Base-by-base conservation (phyloP, 257 asterid species). In the Przewalskia tangutica region DNA sequence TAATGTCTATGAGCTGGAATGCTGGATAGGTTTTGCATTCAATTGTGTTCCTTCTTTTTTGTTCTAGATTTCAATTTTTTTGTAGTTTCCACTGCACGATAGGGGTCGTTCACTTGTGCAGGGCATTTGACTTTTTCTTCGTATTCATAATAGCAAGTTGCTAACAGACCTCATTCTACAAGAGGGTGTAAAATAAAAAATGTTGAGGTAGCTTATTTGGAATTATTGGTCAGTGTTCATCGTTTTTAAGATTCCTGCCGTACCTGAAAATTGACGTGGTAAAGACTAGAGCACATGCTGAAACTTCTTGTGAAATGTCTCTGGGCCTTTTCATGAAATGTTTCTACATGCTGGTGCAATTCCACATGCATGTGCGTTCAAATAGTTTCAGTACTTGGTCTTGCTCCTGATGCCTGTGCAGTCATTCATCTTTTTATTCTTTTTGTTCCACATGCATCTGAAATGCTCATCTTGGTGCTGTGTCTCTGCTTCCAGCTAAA, bases 401-500 rank as follows among this genome's bases (percentile, higher is more conserved):
- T 40, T 42, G 58, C 53, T 76, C 50, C 36, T 13, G 56, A 7
- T 62, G 77, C 46, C 34, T 55, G 58, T 48, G 66, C 55, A 77
- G 34, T 3, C 56, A 44, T 70, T 70, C 77, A n/a, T 70, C 23
- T 68, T 27, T 68, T n/a, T 13, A 10, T 44, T n/a, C 6, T 18
- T 40, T 20, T 40, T 55, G 20, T 66, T 32, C 66, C 36, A 55
- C 42, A 34, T 83, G 36, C 17, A 59, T 16, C 55, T 48, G 56
- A 70, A 40, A 55, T 23, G 17, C 77, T 67, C 77, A 54, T 81
- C 53, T 81, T 84, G 66, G 82, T 86, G 84, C 67, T 82, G 62
- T 84, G 73, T 82, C 50, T 77, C 83, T 80, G 48, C 81, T 81
- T 77, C 80, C 93, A 95, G 99, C 77, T 94, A 89, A 95, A 93